Percentiles rank a stretch among this genome's conserved stretches.
phyloP scores from a whole-genome alignment of 2,329 filamentous ascomycete species.

The Colletotrichum sp. region DNA sequence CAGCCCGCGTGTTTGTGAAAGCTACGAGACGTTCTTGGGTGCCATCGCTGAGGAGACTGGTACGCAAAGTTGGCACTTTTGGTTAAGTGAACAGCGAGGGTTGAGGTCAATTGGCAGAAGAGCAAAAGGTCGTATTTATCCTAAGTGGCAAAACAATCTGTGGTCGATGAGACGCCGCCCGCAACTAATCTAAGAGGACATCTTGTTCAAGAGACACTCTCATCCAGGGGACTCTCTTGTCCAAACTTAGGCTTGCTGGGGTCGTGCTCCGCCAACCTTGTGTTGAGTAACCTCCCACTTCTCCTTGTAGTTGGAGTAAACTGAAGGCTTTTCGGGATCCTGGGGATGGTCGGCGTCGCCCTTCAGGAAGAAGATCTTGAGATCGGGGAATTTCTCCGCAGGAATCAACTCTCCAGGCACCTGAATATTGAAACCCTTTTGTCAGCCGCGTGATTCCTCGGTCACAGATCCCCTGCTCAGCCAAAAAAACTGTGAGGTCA shows the following conservation, averaged over 20 bases:
- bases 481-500: no score
- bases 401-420: background rate
- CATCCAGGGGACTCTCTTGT: background rate
- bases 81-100: background rate
- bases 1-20: background rate
- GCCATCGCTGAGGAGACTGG: no score
- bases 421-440: accelerated
- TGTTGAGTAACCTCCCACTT: background rate
- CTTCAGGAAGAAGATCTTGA: background rate
- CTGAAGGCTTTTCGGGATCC: background rate
- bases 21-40: background rate
- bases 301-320: background rate
- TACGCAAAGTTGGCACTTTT: background rate
- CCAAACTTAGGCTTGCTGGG: background rate
- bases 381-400: accelerated
- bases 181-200: no score
- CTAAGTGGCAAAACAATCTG: no score
- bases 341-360: background rate
- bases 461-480: no score
- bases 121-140: no score
- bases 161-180: no score
- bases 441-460: accelerated
- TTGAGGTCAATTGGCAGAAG: background rate
- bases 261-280: background rate
- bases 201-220: no score